Evolutionary conservation across 768 basidiomycete genomes (phyloP).

Genomic region (Tylopilus cervinicoccineus): DNA sequence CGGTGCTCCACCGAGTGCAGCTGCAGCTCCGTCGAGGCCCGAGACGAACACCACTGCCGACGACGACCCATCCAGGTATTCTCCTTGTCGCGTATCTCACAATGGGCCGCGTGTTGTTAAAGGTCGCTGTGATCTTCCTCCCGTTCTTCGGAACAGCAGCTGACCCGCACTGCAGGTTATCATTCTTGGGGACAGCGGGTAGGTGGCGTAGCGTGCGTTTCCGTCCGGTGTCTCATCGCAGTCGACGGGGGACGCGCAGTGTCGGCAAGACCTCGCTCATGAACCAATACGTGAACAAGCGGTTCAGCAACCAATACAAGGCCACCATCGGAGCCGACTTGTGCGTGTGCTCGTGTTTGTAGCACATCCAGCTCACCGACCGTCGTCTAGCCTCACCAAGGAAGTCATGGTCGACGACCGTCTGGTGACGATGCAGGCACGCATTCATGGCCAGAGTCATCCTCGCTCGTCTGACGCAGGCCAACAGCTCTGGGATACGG

Average conservation of each 20-base stretch:
- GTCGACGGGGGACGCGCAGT: constrained; percentile 36
- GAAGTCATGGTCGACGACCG: constrained; percentile 99
- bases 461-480: constrained; percentile 2
- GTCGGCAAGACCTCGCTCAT: constrained; percentile 99
- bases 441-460: constrained; percentile 14
- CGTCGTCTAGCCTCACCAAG: constrained; percentile 74
- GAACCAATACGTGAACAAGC: constrained; percentile 99
- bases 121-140: constrained; percentile 43
- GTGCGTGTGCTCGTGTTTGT: constrained; percentile 44
- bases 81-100: background rate
- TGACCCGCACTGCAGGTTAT: constrained; percentile 65
- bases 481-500: constrained; percentile 97
- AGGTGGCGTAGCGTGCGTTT: constrained; percentile 25
- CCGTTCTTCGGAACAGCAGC: background rate
- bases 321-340: constrained; percentile 98
- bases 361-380: constrained; percentile 4
- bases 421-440: constrained; percentile 96
- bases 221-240: constrained; percentile 9
- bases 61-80: constrained; percentile 1
- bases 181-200: constrained; percentile 98
- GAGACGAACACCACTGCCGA: constrained; percentile 12
- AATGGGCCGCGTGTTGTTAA: constrained; percentile 86
- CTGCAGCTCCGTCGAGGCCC: constrained; percentile 1
- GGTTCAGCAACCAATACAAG: constrained; percentile 99
- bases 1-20: constrained; percentile 18